Conservation (phyloP, 805 yeast species). For the Ogataea saltuana region DNA sequence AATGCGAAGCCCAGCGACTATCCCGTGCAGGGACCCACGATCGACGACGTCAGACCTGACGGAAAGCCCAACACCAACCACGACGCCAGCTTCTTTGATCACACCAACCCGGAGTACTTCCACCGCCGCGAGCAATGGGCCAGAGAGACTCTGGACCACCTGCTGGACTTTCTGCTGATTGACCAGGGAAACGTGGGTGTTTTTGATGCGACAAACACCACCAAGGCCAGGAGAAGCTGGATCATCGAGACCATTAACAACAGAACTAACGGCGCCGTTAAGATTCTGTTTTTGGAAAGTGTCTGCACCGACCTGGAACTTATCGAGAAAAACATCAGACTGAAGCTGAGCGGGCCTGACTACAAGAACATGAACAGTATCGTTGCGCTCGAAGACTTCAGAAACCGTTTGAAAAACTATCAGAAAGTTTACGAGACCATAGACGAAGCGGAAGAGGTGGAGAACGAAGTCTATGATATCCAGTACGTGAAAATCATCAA, state of each 20-base stretch:
- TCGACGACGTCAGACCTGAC: not conserved
- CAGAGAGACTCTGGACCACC: slow-evolving; percentile 47
- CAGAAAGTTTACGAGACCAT: slow-evolving; percentile 89
- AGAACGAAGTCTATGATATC: slow-evolving; percentile 46
- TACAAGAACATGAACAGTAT: slow-evolving; percentile 83
- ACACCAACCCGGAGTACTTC: slow-evolving; percentile 43
- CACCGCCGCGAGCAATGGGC: slow-evolving; percentile 54
- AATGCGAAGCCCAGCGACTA: slow-evolving; percentile 42
- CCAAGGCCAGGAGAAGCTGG: slow-evolving; percentile 44
- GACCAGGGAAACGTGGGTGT: slow-evolving; percentile 53
- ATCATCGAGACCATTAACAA: slow-evolving; percentile 39
- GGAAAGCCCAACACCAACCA: slow-evolving; percentile 32
- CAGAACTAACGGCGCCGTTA: slow-evolving; percentile 35
- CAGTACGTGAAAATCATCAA: slow-evolving; percentile 65
- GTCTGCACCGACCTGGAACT: slow-evolving; percentile 79
- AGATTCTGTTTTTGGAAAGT: slow-evolving; percentile 61
- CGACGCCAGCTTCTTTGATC: slow-evolving; percentile 44
- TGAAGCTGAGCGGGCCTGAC: slow-evolving; percentile 92
- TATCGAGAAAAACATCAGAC: slow-evolving; percentile 78
- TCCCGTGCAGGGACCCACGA: slow-evolving; percentile 39
- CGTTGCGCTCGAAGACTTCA: slow-evolving; percentile 77
- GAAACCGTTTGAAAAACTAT: slow-evolving; percentile 76
- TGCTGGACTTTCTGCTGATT: slow-evolving; percentile 43
- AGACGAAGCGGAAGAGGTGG: slow-evolving; percentile 55
- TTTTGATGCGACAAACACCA: slow-evolving; percentile 63